A percentile compares a stretch with the other conserved stretches of the same genome.
Conservation (phyloP, 2,329 filamentous ascomycete species). For the Phyllosticta paracitricarpa region DNA sequence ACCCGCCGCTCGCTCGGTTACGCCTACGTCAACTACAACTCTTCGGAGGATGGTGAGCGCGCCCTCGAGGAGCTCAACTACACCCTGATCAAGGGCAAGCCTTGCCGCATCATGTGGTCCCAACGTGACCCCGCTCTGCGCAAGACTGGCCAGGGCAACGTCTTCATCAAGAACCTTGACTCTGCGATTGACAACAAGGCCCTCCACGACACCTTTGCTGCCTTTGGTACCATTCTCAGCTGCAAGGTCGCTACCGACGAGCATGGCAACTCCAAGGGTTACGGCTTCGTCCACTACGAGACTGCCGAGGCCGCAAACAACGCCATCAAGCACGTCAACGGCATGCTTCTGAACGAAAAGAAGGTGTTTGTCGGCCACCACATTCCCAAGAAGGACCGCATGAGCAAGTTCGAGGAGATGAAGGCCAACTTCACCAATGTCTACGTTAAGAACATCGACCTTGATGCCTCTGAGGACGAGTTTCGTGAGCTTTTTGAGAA, state of each 20-base stretch:
- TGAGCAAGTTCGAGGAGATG: constrained; percentile 99
- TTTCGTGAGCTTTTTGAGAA: constrained; percentile 90
- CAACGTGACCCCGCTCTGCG: constrained; percentile 97
- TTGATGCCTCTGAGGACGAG: constrained; percentile 80
- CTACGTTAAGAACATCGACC: constrained; percentile 96
- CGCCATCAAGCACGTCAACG: constrained; percentile 99
- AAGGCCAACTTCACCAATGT: constrained; percentile 99
- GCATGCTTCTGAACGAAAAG: constrained; percentile 99
- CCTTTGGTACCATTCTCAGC: constrained; percentile 97
- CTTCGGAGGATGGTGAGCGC: constrained; percentile 90
- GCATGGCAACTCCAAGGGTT: constrained; percentile 92
- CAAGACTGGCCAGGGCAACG: constrained; percentile 98
- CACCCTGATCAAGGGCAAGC: constrained; percentile 96
- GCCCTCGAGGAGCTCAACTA: constrained; percentile 99
- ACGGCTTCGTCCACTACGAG: constrained; percentile 99
- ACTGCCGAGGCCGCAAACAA: constrained; percentile 93
- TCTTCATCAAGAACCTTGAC: constrained; percentile 99
- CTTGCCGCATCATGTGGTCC: constrained; percentile 99
- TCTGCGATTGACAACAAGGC: constrained; percentile 99
- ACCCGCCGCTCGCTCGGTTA: constrained; percentile 98
- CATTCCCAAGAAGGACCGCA: constrained; percentile 99
- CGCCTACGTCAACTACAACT: constrained; percentile 99
- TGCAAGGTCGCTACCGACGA: constrained; percentile 99
- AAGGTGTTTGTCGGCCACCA: constrained; percentile 99
- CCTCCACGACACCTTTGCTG: constrained; percentile 95